phyloP scores from a whole-genome alignment of 495 filamentous ascomycete species.

The Aspergillus mulundensis region DNA sequence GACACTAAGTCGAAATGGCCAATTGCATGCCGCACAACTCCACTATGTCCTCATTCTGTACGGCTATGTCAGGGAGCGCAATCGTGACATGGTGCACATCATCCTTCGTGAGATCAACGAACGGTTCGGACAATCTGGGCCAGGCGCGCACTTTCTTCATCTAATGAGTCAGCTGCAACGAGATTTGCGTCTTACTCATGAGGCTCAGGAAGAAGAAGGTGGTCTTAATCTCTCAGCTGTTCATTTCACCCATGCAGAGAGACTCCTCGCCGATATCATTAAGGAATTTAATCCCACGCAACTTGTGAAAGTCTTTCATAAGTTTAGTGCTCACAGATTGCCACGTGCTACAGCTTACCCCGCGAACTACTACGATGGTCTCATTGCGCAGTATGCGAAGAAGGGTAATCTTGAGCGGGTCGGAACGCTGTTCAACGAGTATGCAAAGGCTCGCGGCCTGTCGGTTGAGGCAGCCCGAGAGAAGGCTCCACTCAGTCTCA shows the following conservation, averaged over 20 bases:
- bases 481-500: slow-evolving; percentile 49
- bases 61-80: slow-evolving; percentile 51
- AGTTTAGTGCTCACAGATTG: slow-evolving; percentile 12
- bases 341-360: slow-evolving; percentile 33
- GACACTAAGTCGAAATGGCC: slow-evolving; percentile 51
- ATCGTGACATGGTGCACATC: slow-evolving; percentile 49
- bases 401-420: slow-evolving; percentile 51
- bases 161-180: slow-evolving; percentile 40
- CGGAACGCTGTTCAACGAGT: slow-evolving; percentile 54
- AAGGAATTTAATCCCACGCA: slow-evolving; percentile 24
- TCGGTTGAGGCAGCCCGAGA: slow-evolving; percentile 23
- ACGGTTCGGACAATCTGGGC: slow-evolving; percentile 38
- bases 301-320: slow-evolving; percentile 23
- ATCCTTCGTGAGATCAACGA: slow-evolving; percentile 50
- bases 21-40: slow-evolving; percentile 56
- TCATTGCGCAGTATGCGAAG: slow-evolving; percentile 60
- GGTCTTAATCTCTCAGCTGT: slow-evolving; percentile 4
- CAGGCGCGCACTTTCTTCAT: slow-evolving; percentile 43
- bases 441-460: slow-evolving; percentile 31
- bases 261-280: slow-evolving; percentile 31
- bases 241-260: slow-evolving; percentile 33
- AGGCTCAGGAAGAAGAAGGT: not conserved
- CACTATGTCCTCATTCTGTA: slow-evolving; percentile 77
- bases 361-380: slow-evolving; percentile 50
- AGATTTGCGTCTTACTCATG: slow-evolving; percentile 22